These are phyloP conservation scores for Trichoderma semiorbis DNA, from an alignment of 2,329 filamentous ascomycete genomes.

Conservation along the genomic window DNA sequence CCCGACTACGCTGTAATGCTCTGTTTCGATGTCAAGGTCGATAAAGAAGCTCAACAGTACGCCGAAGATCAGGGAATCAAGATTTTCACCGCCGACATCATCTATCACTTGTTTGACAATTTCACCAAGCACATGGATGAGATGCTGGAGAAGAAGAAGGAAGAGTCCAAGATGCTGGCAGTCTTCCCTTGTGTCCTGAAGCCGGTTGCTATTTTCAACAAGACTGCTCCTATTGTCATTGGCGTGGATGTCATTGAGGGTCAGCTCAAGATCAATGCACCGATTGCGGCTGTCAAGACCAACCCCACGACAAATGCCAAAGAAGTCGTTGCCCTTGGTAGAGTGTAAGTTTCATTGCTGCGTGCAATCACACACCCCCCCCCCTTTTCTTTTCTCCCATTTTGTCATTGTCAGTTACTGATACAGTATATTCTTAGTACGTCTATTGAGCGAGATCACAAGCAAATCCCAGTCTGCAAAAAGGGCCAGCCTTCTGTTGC, in stretches of 20 bases:
- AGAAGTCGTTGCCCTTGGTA: constrained; percentile 79
- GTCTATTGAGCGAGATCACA: constrained; percentile 96
- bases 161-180: constrained; percentile 90
- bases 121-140: constrained; percentile 94
- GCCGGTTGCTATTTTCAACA: constrained; percentile 95
- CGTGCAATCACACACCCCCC: background rate
- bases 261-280: constrained; percentile 79
- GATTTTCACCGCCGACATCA: constrained; percentile 98
- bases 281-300: constrained; percentile 80
- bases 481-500: constrained; percentile 96
- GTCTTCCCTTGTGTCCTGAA: constrained; percentile 94
- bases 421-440: constrained; percentile 56
- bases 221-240: constrained; percentile 90
- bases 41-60: constrained; percentile 89
- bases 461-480: constrained; percentile 87
- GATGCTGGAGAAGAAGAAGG: constrained; percentile 86
- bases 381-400: background rate
- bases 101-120: constrained; percentile 95
- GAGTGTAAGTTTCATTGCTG: constrained; percentile 71
- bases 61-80: constrained; percentile 94
- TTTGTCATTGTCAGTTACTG: constrained; percentile 27
- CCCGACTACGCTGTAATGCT: constrained; percentile 98
- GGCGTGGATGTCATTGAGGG: constrained; percentile 96
- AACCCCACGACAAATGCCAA: constrained; percentile 76
- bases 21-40: constrained; percentile 98